Percentiles rank a stretch among this genome's conserved stretches.
These are phyloP conservation scores for Sporisorium scitamineum DNA, from an alignment of 1,284 basidiomycete species.

Conservation along the genomic window DNA sequence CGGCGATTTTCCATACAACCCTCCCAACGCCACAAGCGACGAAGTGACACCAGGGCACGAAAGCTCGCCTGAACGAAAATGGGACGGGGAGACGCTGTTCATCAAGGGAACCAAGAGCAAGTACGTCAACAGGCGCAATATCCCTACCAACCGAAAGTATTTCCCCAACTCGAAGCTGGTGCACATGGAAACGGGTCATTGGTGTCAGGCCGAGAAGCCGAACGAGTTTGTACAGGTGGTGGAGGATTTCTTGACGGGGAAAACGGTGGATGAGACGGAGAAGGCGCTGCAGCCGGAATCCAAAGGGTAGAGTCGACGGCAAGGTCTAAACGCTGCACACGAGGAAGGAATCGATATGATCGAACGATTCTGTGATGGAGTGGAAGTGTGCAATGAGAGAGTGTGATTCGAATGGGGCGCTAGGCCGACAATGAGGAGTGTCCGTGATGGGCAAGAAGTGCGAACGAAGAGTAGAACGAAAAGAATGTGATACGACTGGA, in stretches of 20 bases:
- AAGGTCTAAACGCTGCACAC: background rate
- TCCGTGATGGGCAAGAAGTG: background rate
- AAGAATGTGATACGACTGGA: background rate
- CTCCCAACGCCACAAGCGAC: slow-evolving; percentile 70
- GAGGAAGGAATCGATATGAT: background rate
- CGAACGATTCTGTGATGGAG: background rate
- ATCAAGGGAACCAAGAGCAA: slow-evolving; percentile 78
- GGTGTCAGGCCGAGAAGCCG: slow-evolving; percentile 70
- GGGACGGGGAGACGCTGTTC: slow-evolving; percentile 78
- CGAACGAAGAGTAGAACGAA: background rate
- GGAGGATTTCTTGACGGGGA: slow-evolving; percentile 61
- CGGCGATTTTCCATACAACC: slow-evolving; percentile 78
- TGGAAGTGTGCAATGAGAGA: background rate
- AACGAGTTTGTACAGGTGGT: slow-evolving; percentile 68
- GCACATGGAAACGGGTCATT: slow-evolving; percentile 70
- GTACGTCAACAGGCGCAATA: slow-evolving; percentile 79
- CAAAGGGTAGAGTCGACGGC: background rate
- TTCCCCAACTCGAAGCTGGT: slow-evolving; percentile 76
- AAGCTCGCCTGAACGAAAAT: slow-evolving; percentile 67
- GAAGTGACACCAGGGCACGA: slow-evolving; percentile 66
- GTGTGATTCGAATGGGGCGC: slow-evolving; percentile 1
- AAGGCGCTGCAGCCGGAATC: slow-evolving; percentile 36
- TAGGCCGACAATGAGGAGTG: background rate
- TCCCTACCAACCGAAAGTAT: slow-evolving; percentile 75
- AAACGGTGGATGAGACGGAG: slow-evolving; percentile 32